Evolutionary conservation across 1,284 basidiomycete genomes (phyloP), one percentile per base, ranked within the genome.

Genomic region (Cryptococcus deneoformans): DNA sequence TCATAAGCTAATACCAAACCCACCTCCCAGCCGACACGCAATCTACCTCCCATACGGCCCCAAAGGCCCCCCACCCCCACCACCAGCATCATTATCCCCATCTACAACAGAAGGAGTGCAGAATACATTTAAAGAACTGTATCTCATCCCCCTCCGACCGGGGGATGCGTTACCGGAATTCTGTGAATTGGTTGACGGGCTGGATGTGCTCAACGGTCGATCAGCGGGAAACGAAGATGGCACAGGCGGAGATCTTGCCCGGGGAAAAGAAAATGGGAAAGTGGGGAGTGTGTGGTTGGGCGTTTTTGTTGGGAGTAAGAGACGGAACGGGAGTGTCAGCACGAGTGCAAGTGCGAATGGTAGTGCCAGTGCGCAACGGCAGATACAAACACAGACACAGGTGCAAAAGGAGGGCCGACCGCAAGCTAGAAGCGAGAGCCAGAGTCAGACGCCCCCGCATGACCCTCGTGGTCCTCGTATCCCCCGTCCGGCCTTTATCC

Each of bases 161-260:
- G 20, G 78, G 34, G 84, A 88, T 51, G 80, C 86, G 0, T 76
- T 90, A 0, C 93, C 92, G 0, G 0, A 94, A 58, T 92, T 87
- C 66, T 83, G 94, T 60, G 89, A 93, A 63, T 80, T 95, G 1
- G 77, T 95, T 53, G 92, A 94, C 66, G 83, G 88, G n/a, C 82
- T 90, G 54, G 80, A 80, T 50, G 73, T 97, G 0, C 87, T 82
- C 58, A 72, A 77, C 11, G 53, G 57, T 9, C 82, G 92, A 16
- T 81, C 73, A 14, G 40, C 40, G n/a, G n/a, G 52, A 46, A 54
- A 38, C 12, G 84, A 72, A 82, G 20, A 20, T 20, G 20, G 20
- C 20, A 20, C 20, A 20, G 20, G 20, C 20, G 20, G 20, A 20
- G 20, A 20, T 20, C 20, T 20, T 20, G 20, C 20, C 20, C 20